Percentiles rank a stretch among this genome's conserved stretches.
These are phyloP conservation scores for Backusella sp. DNA, from an alignment of 192 early-diverging fungal species.

Conservation along the genomic window DNA sequence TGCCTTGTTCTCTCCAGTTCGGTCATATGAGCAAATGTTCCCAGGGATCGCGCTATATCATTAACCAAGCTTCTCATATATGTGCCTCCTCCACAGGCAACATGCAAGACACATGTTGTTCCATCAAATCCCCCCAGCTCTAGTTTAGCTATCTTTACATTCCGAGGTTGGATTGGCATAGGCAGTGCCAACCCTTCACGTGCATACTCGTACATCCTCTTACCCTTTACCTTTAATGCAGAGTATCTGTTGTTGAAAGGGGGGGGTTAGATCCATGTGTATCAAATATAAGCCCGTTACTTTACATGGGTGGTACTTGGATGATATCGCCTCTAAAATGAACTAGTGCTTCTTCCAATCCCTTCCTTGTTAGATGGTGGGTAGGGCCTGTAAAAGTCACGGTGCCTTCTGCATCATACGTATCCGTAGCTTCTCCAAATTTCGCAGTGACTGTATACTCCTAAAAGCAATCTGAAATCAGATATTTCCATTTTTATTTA, in stretches of 20 bases:
- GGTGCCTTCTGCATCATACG: constrained; percentile 53
- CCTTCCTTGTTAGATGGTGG: constrained; percentile 39
- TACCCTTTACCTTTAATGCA: constrained; percentile 66
- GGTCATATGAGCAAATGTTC: constrained; percentile 60
- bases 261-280: background rate
- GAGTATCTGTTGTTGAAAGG: constrained; percentile 50
- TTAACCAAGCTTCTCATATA: constrained; percentile 74
- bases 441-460: constrained; percentile 50
- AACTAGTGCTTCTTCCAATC: constrained; percentile 38
- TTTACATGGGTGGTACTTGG: constrained; percentile 67
- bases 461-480: constrained; percentile 14
- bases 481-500: background rate
- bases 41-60: constrained; percentile 57
- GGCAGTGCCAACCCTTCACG: constrained; percentile 49
- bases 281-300: background rate
- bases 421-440: constrained; percentile 59
- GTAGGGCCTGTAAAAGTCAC: constrained; percentile 38
- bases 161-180: constrained; percentile 36
- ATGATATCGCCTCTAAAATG: constrained; percentile 56
- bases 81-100: constrained; percentile 66
- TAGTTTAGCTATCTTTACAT: constrained; percentile 39
- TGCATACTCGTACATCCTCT: constrained; percentile 71
- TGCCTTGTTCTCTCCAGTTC: constrained; percentile 60
- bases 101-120: constrained; percentile 31
- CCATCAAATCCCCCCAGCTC: constrained; percentile 37